Conservation (phyloP, 371 early-diverging fungal genomes). For the Smittium mucronatum region DNA sequence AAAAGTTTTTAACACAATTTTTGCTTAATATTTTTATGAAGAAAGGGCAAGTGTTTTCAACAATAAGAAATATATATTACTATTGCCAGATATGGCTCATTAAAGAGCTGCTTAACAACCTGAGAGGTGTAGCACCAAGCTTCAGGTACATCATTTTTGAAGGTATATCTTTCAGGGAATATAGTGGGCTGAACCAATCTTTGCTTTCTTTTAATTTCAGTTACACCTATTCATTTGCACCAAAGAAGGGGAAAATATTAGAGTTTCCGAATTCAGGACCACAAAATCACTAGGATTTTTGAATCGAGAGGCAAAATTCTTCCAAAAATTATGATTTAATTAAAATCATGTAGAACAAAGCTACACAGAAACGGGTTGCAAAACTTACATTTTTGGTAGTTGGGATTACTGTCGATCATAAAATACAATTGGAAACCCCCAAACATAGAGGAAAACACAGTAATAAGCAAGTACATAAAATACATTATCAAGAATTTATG, state of each 20-base stretch:
- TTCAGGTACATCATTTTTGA: background rate
- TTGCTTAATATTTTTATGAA: background rate
- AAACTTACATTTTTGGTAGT: conserved; percentile 1
- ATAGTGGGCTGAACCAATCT: background rate
- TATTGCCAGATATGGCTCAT: background rate
- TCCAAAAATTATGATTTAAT: no score
- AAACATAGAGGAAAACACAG: background rate
- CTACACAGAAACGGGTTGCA: background rate
- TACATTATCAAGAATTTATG: background rate
- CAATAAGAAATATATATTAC: background rate
- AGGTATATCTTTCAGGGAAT: background rate
- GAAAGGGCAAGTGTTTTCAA: background rate
- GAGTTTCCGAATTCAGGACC: no score
- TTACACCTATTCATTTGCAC: background rate
- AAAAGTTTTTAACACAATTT: background rate
- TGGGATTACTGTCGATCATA: background rate
- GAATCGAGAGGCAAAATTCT: no score
- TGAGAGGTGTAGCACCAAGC: background rate
- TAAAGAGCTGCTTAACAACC: background rate
- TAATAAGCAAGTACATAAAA: background rate
- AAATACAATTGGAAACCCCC: background rate
- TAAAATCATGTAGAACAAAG: background rate
- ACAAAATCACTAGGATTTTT: no score
- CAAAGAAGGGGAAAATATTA: no score
- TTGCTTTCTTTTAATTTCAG: background rate